Base-by-base conservation (phyloP, 768 basidiomycete species). In the Phaeotremella fagi region DNA sequence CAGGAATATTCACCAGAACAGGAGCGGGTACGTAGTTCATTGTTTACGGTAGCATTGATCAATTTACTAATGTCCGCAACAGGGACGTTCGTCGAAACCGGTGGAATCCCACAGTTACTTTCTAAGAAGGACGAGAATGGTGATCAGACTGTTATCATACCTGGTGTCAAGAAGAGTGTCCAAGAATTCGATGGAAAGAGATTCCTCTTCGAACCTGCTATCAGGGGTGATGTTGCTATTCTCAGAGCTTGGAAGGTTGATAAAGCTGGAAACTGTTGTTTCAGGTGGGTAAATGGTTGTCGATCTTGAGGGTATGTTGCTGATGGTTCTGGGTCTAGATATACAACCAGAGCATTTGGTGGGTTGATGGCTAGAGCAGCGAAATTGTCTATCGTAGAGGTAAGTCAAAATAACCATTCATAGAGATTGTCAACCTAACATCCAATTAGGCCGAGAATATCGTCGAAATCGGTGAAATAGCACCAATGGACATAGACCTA, bases 251-350 rank as follows among this genome's bases (percentile, higher is more conserved):
- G 65, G 65, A 72, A 72, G 56, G 71, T 63, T 23, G 71, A 72
- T 50, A 68, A 68, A 46, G 68, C 68, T 26, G 71, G 71, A n/a
- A 72, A 72, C 57, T 70, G 68, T 53, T 64, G 68, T 25, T 72
- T 72, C 63, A 52, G 66, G 66, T 60, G 50, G 43, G 65, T 61
- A 14, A 12, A 23, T 14, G 6, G n/a, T 6, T 2, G 6, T 5
- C 14, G n/a, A 9, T 2, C 20, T 14, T 9, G 45, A 23, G 22
- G 4, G 3, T 15, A 15, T 2, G 1, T 4, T 2, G 45, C 45
- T 50, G 27, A 55, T 7, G n/a, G 4, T 25, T 24, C 4, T 25
- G 27, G 12, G 38, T 12, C 1, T 31, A 68, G 71, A 50, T 72
- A 72, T 60, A 72, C 71, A 37, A 70, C 71, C 18, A 51, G 62